Evolutionary conservation across 225 moss, liverwort and hornwort species (phyloP), one percentile per base, ranked within the genome.

Genomic region (Bryum argenteum): DNA sequence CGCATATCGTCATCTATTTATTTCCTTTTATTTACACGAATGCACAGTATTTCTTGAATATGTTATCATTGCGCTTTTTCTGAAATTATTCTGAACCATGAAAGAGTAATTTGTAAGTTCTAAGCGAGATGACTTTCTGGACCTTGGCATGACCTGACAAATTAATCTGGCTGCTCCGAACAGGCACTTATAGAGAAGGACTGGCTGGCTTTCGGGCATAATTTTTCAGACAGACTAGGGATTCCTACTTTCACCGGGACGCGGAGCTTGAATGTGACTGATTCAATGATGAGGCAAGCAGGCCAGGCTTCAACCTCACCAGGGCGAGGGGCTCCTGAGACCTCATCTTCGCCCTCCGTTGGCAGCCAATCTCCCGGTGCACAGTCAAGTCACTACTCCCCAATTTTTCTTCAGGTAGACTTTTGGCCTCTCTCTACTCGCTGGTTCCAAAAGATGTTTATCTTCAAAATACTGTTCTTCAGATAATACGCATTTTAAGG

Each of bases 141-240:
- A 47, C 22, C 22, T 55, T 48, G 22, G 47, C 67, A 54, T 70
- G 40, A 18, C 62, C 47, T 75, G 60, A 78, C 58, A 52, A 58
- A 22, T 69, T 22, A 39, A 66, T 41, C 3, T 70, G 58, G 33
- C 39, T 75, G 78, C 26, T 61, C 28, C 76, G 75, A 52, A 48
- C 89, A 98, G 98, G 91, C 92, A 38, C 77, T 98, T 58, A 80
- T 98, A 63, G 98, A 98, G 81, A 98, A 98, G 77, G 98, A 98
- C 65, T 98, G 98, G 98, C 74, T 98, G 53, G 84, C 94, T 41
- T 98, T 89, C 76, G 98, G 98, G 54, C 98, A 98, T 77, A 80
- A 89, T 68, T 94, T 94, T 89, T 95, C 94, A 9, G 98, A 98
- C 58, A 87, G 98, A 63, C 68, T 94, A 68, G 98, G 98, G 71